phyloP scores from a whole-genome alignment of 768 basidiomycete genomes.

The Kwoniella europaea region DNA sequence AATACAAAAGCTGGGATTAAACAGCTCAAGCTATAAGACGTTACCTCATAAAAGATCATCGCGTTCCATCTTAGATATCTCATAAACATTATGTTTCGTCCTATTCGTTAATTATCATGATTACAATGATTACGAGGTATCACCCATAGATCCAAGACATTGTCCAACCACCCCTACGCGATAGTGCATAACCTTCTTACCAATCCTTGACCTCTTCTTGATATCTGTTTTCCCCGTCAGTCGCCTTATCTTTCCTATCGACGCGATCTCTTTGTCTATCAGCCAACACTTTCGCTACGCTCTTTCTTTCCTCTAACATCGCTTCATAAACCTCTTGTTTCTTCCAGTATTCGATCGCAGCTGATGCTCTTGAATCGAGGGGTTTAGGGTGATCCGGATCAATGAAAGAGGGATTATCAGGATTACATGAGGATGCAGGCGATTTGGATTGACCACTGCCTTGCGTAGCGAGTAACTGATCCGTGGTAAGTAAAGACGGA shows the following conservation, averaged over 20 bases:
- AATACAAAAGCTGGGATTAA: not conserved
- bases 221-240: not conserved
- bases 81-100: constrained; percentile 1
- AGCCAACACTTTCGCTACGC: constrained; percentile 17
- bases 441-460: not conserved
- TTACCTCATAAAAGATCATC: not conserved
- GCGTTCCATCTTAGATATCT: not conserved
- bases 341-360: constrained; percentile 27
- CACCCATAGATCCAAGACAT: not conserved
- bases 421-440: not conserved
- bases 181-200: not conserved
- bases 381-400: constrained; percentile 14
- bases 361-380: constrained; percentile 18
- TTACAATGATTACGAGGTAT: not conserved
- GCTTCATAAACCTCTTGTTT: constrained; percentile 28
- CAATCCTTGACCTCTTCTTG: constrained; percentile 4
- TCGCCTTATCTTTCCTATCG: constrained; percentile 10
- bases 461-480: not conserved
- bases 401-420: constrained; percentile 2
- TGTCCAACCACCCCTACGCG: not conserved
- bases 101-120: not conserved
- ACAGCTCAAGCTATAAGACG: not conserved
- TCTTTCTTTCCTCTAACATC: constrained; percentile 22
- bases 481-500: not conserved
- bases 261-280: constrained; percentile 22